Base-by-base conservation (phyloP, 1,139 yeast genomes). In the Saccharomyces hybrid region DNA sequence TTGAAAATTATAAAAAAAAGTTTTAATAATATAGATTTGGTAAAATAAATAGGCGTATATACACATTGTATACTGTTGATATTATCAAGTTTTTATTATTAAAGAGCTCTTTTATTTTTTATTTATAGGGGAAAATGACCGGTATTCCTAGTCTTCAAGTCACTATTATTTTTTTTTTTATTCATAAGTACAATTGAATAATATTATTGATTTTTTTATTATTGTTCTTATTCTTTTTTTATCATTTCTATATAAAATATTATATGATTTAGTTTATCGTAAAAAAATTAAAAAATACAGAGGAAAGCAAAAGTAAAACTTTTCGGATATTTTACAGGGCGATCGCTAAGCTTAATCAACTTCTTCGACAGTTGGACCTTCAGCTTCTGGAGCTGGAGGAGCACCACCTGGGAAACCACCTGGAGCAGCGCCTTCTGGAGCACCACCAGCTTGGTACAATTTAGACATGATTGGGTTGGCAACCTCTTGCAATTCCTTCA, bases 401-500 rank as follows among this genome's bases (percentile, higher is more conserved):
- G 84, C 88, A 64, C 77, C 82, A 71, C 86, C 87, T 70, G 85
- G 85, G 76, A 75, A 74, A 69, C 80, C 86, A 73, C 84, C 87
- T 72, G 84, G 83, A 66, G 80, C 82, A 62, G 78, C 86, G 70
- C 84, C 76, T 60, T 78, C 83, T 65, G 84, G 81, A 66, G 83
- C 85, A 68, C 81, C 82, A 74, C 84, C 84, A 62, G 79, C 85
- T 75, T 81, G 86, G 86, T 88, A 88, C 79, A 90, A 87, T 82
- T 88, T 87, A 73, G 89, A 79, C 87, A 88, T 84, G 80, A 88
- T 85, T 76, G 96, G 96, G 87, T 88, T 88, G 68, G 96, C 93
- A 77, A 84, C 81, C 66, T 84, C 87, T 81, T 88, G 96, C 73
- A 88, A 86, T 78, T 88, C 96, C 87, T 88, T 88, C 81, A 88